Evolutionary conservation across 2,329 filamentous ascomycete species (phyloP), one percentile per base, ranked within the genome.

Genomic region (Fusarium tanahbumbuense): DNA sequence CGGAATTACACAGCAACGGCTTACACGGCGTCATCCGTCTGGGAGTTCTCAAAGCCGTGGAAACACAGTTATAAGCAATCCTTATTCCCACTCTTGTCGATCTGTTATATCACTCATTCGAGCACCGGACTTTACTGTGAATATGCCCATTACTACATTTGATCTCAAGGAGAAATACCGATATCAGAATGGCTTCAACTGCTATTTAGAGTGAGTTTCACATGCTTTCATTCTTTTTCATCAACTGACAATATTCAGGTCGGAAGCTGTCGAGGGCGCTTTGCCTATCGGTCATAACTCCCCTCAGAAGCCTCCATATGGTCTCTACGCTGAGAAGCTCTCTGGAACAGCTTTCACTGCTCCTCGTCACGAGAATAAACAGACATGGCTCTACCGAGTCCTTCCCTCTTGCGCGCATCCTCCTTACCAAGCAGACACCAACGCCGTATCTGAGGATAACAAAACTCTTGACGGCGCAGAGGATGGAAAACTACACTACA

Each of bases 281-380:
- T 84, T 95, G 8, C 93, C 93, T 11, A 77, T 93, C 62, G 93
- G 87, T 52, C 87, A 90, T 44, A 97, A 97, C 83, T 93, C 92
- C 5, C 93, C 93, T 0, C 93, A 97, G 78, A 93, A 93, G 76
- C 90, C 90, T 0, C 86, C 92, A 0, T 88, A 89, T 70, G 93
- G 93, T 1, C 88, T 97, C 28, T 96, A 96, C 81, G 89, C 93
- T 28, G 93, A 97, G 81, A 92, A 92, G 82, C 85, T 93, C 45
- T 92, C 90, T 0, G 91, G 91, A 10, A 92, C 89, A 3, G 85
- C 91, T 30, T 93, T 93, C 77, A 92, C 90, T 6, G 89, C 90
- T 3, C 90, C 91, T 0, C 84, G 91, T 28, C 83, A 88, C 76
- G 86, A 91, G 60, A 93, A 92, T 79, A 88, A 88, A 75, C 90